A percentile compares a stretch with the other conserved stretches of the same genome.
phyloP scores from a whole-genome alignment of 306 rosid genomes.

The Cucurbita maxima region DNA sequence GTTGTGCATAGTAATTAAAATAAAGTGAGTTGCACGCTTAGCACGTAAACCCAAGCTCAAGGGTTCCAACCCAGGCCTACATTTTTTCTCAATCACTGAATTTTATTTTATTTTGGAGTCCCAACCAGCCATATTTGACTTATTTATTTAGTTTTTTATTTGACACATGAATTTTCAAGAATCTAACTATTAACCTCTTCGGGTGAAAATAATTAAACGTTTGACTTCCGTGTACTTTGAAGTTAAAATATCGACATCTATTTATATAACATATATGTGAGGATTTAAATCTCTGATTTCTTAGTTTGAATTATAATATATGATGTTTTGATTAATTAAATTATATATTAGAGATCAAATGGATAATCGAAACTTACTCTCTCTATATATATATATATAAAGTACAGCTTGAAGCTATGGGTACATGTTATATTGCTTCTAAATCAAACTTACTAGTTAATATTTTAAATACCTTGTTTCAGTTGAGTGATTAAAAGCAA shows the following conservation, averaged over 20 bases:
- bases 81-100: slow-evolving; percentile 20
- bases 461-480: background rate
- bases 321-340: no score
- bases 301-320: no score
- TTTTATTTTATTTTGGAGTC: slow-evolving; percentile 60
- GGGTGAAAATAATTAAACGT: no score
- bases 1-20: background rate
- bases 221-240: no score
- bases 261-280: background rate
- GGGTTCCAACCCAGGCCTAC: slow-evolving; percentile 71
- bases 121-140: slow-evolving; percentile 17
- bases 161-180: no score
- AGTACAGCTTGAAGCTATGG: background rate
- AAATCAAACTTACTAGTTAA: background rate
- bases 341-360: no score
- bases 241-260: no score
- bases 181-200: no score
- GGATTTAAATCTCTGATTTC: background rate
- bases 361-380: no score
- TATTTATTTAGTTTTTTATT: no score
- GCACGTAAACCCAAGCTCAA: slow-evolving; percentile 53
- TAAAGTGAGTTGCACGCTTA: background rate
- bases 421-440: background rate
- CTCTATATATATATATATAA: no score
- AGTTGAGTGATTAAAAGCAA: background rate